Evolutionary conservation across 352 stramenopile species (phyloP), one percentile per base, ranked within the genome.

Genomic region (Aphanomyces stellatus): DNA sequence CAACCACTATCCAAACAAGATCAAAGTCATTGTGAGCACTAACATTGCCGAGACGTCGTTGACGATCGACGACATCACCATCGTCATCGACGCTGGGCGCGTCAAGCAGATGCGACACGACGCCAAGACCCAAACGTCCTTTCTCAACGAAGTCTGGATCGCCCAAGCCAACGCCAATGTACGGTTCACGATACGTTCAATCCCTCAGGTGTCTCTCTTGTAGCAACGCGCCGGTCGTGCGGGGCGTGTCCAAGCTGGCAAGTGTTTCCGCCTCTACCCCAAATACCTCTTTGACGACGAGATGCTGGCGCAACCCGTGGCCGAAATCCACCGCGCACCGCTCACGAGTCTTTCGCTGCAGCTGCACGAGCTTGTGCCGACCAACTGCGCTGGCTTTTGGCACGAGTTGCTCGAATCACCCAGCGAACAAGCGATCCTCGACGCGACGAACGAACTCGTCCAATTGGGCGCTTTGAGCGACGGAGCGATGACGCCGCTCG

Each of bases 1-100:
- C 70, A 73, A 87, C 22, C 81, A 87, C 64, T 71, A 76, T 5
- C 46, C 65, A 3, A 73, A 78, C 37, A 57, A 88, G 62, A 65
- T 88, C 72, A 97, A 98, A 60, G 88, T 99, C 49, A 96, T 99
- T 28, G 82, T 98, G 15, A 83, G 90, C n/a, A 99, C 95, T 6
- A 98, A 98, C 71, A 97, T 99, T 57, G 96, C 95, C 15, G 95
- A 99, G 70, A 99, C 96, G 1, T 97, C 88, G 5, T 66, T 99
- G 7, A 99, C 96, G 2, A 98, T 99, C 59, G 89, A 96, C 27
- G 91, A 98, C 70, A 89, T 97, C 42, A 91, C 84, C 46, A 74
- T 90, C 71, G 97, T 99, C 1, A 93, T 99, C 59, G 97, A 99
- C 80, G 90, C 79, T 31, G 97, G 97, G 4, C 89, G 97, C 53